These are phyloP conservation scores for Triticum aestivum DNA, from an alignment of 176 grass and related monocot genomes.

Conservation along the genomic window DNA sequence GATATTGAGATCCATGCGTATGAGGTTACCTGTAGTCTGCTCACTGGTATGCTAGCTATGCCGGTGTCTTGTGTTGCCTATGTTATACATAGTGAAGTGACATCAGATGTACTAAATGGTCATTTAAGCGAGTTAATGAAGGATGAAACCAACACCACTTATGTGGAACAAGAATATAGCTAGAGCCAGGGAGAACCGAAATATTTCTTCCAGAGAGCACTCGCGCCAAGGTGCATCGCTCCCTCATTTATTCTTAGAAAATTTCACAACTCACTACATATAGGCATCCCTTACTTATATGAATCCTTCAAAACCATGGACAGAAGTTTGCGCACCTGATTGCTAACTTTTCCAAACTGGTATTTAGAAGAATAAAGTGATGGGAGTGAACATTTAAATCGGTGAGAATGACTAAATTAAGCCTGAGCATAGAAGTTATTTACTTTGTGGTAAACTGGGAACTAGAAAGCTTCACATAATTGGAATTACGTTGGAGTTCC, in stretches of 20 bases:
- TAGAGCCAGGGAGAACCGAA: neutral
- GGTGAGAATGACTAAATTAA: neutral
- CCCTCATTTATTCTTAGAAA: neutral
- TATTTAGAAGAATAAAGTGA: neutral
- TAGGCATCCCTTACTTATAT: neutral
- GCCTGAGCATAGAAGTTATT: neutral
- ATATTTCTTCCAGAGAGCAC: neutral
- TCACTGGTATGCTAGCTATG: neutral
- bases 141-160: neutral
- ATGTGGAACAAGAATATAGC: neutral
- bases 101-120: neutral
- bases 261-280: neutral
- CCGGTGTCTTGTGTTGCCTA: neutral
- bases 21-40: neutral
- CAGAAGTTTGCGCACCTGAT: neutral
- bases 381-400: neutral
- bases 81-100: neutral
- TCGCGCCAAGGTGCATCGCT: neutral
- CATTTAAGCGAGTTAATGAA: neutral
- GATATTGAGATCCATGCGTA: neutral
- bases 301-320: neutral
- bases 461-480: neutral
- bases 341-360: neutral
- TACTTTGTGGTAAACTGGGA: neutral
- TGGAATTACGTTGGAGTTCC: neutral